Evolutionary conservation across 495 filamentous ascomycete genomes (phyloP).

Genomic region (Haplographium delicatum): DNA sequence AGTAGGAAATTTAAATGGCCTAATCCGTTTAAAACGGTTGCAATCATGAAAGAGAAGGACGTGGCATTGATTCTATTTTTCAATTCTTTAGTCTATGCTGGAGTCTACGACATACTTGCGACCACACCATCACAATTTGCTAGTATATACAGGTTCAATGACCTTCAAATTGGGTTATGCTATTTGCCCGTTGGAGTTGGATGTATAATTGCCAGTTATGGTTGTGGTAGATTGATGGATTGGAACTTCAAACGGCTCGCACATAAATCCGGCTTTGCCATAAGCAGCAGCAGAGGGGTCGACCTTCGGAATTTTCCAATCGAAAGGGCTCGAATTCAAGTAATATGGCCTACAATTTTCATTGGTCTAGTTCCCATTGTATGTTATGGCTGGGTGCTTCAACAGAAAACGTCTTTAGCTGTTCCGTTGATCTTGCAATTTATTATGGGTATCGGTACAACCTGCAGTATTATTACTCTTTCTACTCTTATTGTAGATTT

Average conservation of each 20-base stretch:
- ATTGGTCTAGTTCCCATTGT: constrained; percentile 35
- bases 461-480: constrained; percentile 43
- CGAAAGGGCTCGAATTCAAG: constrained; percentile 55
- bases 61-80: constrained; percentile 2
- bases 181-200: constrained; percentile 58
- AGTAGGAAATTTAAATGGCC: constrained; percentile 41
- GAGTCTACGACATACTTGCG: constrained; percentile 27
- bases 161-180: constrained; percentile 54
- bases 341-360: constrained; percentile 44
- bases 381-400: constrained; percentile 55
- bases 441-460: constrained; percentile 42
- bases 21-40: constrained; percentile 45
- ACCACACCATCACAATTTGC: constrained; percentile 44
- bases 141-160: constrained; percentile 51
- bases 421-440: constrained; percentile 52
- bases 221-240: constrained; percentile 51
- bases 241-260: constrained; percentile 49
- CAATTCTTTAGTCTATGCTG: constrained; percentile 1
- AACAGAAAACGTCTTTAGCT: constrained; percentile 35
- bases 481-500: constrained; percentile 50
- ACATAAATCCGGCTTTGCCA: constrained; percentile 34
- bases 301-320: constrained; percentile 58
- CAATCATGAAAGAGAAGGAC: constrained; percentile 1
- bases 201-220: constrained; percentile 51
- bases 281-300: constrained; percentile 40